Evolutionary conservation across 768 basidiomycete genomes (phyloP).

Genomic region (Xanthoconium purpureum): DNA sequence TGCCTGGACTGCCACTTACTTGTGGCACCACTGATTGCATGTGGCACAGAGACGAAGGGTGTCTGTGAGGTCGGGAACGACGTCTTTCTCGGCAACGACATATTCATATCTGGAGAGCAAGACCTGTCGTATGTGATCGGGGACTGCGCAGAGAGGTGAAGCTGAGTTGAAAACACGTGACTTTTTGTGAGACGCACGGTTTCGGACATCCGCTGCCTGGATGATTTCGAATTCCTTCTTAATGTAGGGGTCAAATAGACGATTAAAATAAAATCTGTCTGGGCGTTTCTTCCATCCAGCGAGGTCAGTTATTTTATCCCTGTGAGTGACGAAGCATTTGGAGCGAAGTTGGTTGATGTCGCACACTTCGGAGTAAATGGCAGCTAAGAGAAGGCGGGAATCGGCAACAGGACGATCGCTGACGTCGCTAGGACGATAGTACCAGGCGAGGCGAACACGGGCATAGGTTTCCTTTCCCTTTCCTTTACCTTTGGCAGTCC

Average conservation of each 20-base stretch:
- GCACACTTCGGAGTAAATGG: slow-evolving; percentile 95
- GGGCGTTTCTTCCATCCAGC: slow-evolving; percentile 91
- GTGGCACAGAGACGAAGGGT: slow-evolving; percentile 78
- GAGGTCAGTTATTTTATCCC: slow-evolving; percentile 92
- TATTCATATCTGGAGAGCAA: slow-evolving; percentile 87
- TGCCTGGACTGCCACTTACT: slow-evolving; percentile 45
- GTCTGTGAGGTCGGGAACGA: slow-evolving; percentile 88
- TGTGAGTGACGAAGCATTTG: slow-evolving; percentile 90
- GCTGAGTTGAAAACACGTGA: slow-evolving; percentile 19
- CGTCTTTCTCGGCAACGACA: slow-evolving; percentile 91
- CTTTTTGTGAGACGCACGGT: slow-evolving; percentile 57
- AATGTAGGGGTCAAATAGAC: slow-evolving; percentile 95
- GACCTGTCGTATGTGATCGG: slow-evolving; percentile 73
- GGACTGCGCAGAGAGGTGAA: slow-evolving; percentile 49
- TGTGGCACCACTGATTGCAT: slow-evolving; percentile 87
- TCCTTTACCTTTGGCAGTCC: slow-evolving; percentile 61
- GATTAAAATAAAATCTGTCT: slow-evolving; percentile 95
- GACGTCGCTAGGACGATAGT: slow-evolving; percentile 95
- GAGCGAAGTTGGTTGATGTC: slow-evolving; percentile 92
- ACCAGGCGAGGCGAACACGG: slow-evolving; percentile 91
- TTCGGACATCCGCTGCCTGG: slow-evolving; percentile 78
- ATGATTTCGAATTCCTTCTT: slow-evolving; percentile 98
- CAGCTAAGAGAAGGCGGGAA: slow-evolving; percentile 87
- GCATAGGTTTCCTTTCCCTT: slow-evolving; percentile 68
- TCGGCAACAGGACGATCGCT: slow-evolving; percentile 89